A percentile compares a stretch with the other conserved stretches of the same genome.
These are phyloP conservation scores for Tilletia setariae DNA, from an alignment of 1,284 basidiomycete species.

Conservation along the genomic window DNA sequence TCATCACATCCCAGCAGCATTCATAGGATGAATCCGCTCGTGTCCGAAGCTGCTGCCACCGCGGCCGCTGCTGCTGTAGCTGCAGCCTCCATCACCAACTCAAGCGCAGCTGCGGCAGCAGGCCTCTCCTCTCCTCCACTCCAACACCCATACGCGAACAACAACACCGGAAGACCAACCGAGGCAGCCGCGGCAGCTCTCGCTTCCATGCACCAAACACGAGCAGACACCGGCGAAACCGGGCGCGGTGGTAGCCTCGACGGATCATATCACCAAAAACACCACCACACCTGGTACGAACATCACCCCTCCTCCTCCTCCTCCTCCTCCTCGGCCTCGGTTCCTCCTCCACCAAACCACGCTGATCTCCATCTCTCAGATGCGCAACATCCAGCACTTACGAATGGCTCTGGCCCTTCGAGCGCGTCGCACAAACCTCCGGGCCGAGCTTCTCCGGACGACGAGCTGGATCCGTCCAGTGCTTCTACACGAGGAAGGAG, in stretches of 20 bases:
- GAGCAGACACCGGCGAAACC: not conserved
- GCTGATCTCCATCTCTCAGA: too few relatives aligned
- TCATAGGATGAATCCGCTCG: too few relatives aligned
- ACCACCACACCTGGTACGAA: not conserved
- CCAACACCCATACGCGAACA: not conserved
- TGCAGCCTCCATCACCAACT: not conserved
- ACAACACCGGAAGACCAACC: conserved; percentile 1
- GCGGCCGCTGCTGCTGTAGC: conserved; percentile 1
- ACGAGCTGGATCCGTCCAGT: not conserved
- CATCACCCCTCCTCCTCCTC: not conserved
- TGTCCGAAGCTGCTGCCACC: not conserved
- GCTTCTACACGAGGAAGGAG: not conserved
- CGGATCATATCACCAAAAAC: not conserved
- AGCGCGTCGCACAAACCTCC: too few relatives aligned
- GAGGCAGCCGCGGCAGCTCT: conserved; percentile 5
- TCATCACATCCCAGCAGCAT: too few relatives aligned
- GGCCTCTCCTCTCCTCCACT: not conserved
- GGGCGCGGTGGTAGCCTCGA: not conserved
- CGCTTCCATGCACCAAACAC: conserved; percentile 5
- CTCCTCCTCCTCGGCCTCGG: not conserved
- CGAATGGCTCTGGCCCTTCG: too few relatives aligned
- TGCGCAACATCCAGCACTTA: too few relatives aligned
- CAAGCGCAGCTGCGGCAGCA: too few relatives aligned
- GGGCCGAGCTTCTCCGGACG: too few relatives aligned
- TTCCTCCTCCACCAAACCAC: too few relatives aligned